These are phyloP conservation scores for Strobilomyces echinocephalus DNA, from an alignment of 768 basidiomycete genomes.

Conservation along the genomic window DNA sequence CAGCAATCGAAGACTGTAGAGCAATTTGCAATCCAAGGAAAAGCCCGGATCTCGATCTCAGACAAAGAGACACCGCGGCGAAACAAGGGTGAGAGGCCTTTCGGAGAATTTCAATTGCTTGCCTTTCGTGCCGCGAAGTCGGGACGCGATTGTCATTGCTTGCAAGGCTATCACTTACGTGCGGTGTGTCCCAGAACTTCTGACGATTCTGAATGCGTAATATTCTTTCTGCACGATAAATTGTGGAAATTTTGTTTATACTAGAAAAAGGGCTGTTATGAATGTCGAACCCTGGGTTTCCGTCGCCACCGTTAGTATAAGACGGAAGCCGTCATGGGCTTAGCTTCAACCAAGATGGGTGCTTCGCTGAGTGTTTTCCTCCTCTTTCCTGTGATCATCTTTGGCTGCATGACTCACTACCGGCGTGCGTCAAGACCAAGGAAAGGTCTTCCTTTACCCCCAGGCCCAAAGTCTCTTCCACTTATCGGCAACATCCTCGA, in stretches of 20 bases:
- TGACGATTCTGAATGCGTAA: conserved; percentile 10
- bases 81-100: conserved; percentile 2
- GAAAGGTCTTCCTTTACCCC: conserved; percentile 14
- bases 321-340: neutral
- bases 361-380: conserved; percentile 3
- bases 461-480: conserved; percentile 22
- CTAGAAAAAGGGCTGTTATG: conserved; percentile 11
- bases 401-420: conserved; percentile 13
- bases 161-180: conserved; percentile 24
- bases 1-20: conserved; percentile 15
- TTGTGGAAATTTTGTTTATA: conserved; percentile 1
- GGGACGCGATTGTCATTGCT: conserved; percentile 16
- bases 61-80: conserved; percentile 27
- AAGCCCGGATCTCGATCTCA: conserved; percentile 8
- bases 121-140: conserved; percentile 12
- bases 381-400: conserved; percentile 1
- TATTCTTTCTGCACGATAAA: conserved; percentile 8
- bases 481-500: conserved; percentile 24
- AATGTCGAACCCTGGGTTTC: conserved; percentile 2
- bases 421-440: conserved; percentile 6
- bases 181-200: conserved; percentile 11
- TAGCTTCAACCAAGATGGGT: conserved; percentile 11
- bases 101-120: conserved; percentile 8
- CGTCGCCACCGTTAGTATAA: conserved; percentile 14
- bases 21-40: conserved; percentile 17